These are phyloP conservation scores for Arabidopsis arenosa DNA, from an alignment of 345 rosid genomes.

Conservation along the genomic window DNA sequence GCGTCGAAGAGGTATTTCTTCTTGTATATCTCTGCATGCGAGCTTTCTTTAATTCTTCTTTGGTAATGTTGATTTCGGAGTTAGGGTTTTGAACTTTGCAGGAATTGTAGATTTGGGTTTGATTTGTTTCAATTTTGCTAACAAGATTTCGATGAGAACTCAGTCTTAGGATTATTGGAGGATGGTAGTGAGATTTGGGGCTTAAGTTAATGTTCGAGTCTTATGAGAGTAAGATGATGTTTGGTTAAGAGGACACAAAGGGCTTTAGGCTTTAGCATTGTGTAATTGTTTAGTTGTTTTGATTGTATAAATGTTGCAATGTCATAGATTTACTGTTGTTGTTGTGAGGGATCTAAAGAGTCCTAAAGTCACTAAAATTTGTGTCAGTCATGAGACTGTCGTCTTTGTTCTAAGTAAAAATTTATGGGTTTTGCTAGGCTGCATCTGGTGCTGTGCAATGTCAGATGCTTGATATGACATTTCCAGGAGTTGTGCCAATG, in stretches of 20 bases:
- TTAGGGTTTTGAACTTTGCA: not conserved
- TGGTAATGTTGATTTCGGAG: slow-evolving; percentile 13
- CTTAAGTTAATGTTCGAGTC: not conserved
- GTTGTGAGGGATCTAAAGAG: not conserved
- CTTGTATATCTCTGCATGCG: slow-evolving; percentile 28
- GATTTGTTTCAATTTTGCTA: not conserved
- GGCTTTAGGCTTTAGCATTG: not conserved
- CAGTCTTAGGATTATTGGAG: not conserved
- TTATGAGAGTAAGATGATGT: not conserved
- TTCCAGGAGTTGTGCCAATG: slow-evolving; percentile 96
- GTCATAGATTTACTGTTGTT: slow-evolving; percentile 21
- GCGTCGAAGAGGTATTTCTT: slow-evolving; percentile 79
- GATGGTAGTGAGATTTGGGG: not conserved
- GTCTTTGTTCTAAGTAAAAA: not conserved
- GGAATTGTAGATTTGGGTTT: not conserved
- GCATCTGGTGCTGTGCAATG: slow-evolving; percentile 99
- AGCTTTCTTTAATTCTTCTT: not conserved
- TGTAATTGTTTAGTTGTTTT: not conserved
- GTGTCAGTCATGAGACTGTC: not conserved
- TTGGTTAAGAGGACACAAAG: no score
- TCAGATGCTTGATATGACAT: slow-evolving; percentile 93
- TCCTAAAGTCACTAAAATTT: no score
- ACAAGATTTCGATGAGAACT: no score
- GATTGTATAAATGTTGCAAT: slow-evolving; percentile 12
- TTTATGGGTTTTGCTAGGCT: slow-evolving; percentile 48